A percentile compares a stretch with the other conserved stretches of the same genome.
These are phyloP conservation scores for Solanum chmielewskii DNA, from an alignment of 257 asterid genomes.

Conservation along the genomic window DNA sequence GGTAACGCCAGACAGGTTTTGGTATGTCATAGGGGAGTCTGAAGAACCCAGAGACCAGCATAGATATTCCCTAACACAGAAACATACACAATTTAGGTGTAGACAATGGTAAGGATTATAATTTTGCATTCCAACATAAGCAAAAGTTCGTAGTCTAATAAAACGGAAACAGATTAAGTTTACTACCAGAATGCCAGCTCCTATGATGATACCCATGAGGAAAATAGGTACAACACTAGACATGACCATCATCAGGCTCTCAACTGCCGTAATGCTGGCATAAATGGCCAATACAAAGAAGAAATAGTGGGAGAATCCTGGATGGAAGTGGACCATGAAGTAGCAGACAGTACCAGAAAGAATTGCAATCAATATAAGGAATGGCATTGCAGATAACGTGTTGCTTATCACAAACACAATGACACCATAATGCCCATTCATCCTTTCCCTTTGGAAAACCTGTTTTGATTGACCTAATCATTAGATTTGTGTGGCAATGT, in stretches of 20 bases:
- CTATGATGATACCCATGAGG: slow-evolving; percentile 94
- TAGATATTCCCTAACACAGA: slow-evolving; percentile 62
- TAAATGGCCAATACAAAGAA: slow-evolving; percentile 73
- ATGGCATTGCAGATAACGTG: slow-evolving; percentile 80
- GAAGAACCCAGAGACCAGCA: slow-evolving; percentile 93
- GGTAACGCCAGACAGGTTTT: slow-evolving; percentile 94
- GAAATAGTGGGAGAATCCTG: slow-evolving; percentile 61
- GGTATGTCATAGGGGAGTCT: slow-evolving; percentile 97
- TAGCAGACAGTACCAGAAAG: slow-evolving; percentile 85
- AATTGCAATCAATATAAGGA: slow-evolving; percentile 63
- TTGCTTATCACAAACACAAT: slow-evolving; percentile 80
- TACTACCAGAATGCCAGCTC: slow-evolving; percentile 92
- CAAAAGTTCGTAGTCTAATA: not conserved
- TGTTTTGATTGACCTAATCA: slow-evolving; percentile 1
- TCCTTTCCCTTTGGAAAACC: slow-evolving; percentile 93
- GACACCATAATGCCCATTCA: slow-evolving; percentile 95
- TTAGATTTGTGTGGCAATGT: not conserved
- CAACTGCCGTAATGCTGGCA: slow-evolving; percentile 87
- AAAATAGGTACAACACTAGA: slow-evolving; percentile 92
- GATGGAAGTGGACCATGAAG: slow-evolving; percentile 92
- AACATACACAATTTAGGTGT: not conserved
- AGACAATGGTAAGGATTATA: not conserved
- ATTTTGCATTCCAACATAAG: not conserved
- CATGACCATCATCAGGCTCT: slow-evolving; percentile 98
- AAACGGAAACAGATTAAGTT: not conserved